phyloP scores from a whole-genome alignment of 805 yeast genomes.

The Metschnikowia koreensis region DNA sequence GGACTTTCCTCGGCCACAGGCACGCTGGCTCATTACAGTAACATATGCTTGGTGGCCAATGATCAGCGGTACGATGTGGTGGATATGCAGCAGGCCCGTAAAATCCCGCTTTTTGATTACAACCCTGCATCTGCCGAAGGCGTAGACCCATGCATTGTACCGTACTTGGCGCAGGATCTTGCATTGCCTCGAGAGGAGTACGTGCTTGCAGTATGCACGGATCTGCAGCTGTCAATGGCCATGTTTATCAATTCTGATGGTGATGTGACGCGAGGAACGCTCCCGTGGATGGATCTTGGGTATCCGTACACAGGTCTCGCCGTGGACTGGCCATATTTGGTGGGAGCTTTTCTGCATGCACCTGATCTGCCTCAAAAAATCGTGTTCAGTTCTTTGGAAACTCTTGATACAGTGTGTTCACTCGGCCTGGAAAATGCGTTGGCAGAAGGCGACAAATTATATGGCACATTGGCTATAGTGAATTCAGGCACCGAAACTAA shows the following conservation, averaged over 20 bases:
- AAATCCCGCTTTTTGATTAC: conserved; percentile 37
- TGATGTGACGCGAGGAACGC: conserved; percentile 42
- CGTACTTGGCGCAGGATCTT: conserved; percentile 16
- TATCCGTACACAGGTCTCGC: conserved; percentile 35
- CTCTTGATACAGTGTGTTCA: conserved; percentile 19
- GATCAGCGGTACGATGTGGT: conserved; percentile 33
- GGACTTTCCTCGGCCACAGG: conserved; percentile 30
- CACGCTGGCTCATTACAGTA: conserved; percentile 27
- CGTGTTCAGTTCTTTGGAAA: conserved; percentile 25
- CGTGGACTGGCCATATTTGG: conserved; percentile 36
- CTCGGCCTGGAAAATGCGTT: neutral
- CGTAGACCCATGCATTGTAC: conserved; percentile 13
- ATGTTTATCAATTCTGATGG: conserved; percentile 41
- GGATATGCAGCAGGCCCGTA: conserved; percentile 32
- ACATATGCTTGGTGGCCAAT: conserved; percentile 35
- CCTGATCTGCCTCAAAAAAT: conserved; percentile 11
- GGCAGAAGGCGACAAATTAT: neutral
- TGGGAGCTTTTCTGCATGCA: conserved; percentile 26
- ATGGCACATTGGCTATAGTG: neutral
- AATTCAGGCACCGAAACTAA: conserved; percentile 1
- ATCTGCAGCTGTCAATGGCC: conserved; percentile 33
- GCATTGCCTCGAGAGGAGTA: conserved; percentile 25
- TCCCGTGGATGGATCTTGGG: conserved; percentile 36
- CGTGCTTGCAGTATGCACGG: conserved; percentile 35
- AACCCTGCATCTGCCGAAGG: conserved; percentile 9